Conservation (phyloP, 352 stramenopile species). For the Phytophthora hibernalis region DNA sequence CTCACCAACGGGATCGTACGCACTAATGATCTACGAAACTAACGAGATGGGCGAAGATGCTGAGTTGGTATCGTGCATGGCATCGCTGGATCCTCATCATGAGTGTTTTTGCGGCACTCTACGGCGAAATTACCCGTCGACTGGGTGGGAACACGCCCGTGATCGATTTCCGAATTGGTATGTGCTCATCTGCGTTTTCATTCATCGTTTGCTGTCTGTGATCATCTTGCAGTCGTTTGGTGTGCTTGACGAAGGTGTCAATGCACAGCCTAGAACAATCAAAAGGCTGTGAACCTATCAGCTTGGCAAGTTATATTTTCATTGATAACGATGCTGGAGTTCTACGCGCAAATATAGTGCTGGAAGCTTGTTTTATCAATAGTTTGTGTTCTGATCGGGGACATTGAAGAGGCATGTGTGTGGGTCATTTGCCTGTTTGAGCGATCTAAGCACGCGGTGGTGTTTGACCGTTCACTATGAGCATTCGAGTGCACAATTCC, state of each 20-base stretch:
- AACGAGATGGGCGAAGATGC: background rate
- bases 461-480: constrained; percentile 44
- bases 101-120: constrained; percentile 79
- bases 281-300: too few relatives aligned
- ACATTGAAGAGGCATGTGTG: background rate
- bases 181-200: constrained; percentile 63
- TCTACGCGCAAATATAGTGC: background rate
- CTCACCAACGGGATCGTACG: background rate
- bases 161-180: constrained; percentile 54
- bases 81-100: constrained; percentile 87
- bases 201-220: constrained; percentile 68
- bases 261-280: too few relatives aligned
- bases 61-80: constrained; percentile 84
- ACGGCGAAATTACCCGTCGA: constrained; percentile 69
- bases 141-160: constrained; percentile 31
- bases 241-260: constrained; percentile 49
- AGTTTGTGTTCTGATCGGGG: constrained; percentile 1
- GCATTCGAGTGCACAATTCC: constrained; percentile 79
- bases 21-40: background rate
- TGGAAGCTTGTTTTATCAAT: background rate
- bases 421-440: background rate
- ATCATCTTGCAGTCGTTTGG: constrained; percentile 69
- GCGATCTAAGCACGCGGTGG: background rate
- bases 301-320: background rate
- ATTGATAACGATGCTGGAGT: background rate